A percentile compares a stretch with the other conserved stretches of the same genome.
Conservation (phyloP, 345 rosid species). For the thale cress (Arabidopsis thaliana) region DNA sequence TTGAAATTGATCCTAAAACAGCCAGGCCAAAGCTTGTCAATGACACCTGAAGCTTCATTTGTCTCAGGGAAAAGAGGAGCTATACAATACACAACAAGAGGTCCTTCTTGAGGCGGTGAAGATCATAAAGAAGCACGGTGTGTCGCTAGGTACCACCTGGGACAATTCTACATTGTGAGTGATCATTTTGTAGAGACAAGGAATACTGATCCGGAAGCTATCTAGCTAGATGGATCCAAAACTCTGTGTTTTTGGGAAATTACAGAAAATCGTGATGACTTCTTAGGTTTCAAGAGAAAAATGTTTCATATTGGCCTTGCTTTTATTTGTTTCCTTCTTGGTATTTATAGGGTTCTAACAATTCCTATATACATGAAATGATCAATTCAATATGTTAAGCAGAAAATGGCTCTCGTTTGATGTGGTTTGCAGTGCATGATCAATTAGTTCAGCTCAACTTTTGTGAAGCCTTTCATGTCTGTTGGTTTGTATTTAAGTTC, state of each 20-base stretch:
- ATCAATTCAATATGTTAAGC: not conserved
- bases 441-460: not conserved
- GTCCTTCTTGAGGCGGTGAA: conserved; percentile 68
- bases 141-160: conserved; percentile 59
- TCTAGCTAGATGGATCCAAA: not conserved
- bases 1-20: conserved; percentile 65
- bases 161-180: conserved; percentile 23
- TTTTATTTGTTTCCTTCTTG: too few relatives aligned
- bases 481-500: too few relatives aligned
- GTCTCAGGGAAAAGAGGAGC: conserved; percentile 71
- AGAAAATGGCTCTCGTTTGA: not conserved
- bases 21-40: conserved; percentile 77
- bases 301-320: not conserved
- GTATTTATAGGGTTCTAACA: not conserved
- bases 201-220: conserved; percentile 9
- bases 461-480: too few relatives aligned
- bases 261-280: not conserved
- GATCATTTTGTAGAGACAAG: conserved; percentile 18
- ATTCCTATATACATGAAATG: conserved; percentile 13
- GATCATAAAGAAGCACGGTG: conserved; percentile 80
- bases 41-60: conserved; percentile 42
- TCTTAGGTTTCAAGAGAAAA: conserved; percentile 9
- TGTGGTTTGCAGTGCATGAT: not conserved
- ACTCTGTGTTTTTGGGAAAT: not conserved
- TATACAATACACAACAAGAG: conserved; percentile 68